A percentile compares a stretch with the other conserved stretches of the same genome.
Conservation (phyloP, 2,329 filamentous ascomycete genomes). For the Ophiostoma piceae region DNA sequence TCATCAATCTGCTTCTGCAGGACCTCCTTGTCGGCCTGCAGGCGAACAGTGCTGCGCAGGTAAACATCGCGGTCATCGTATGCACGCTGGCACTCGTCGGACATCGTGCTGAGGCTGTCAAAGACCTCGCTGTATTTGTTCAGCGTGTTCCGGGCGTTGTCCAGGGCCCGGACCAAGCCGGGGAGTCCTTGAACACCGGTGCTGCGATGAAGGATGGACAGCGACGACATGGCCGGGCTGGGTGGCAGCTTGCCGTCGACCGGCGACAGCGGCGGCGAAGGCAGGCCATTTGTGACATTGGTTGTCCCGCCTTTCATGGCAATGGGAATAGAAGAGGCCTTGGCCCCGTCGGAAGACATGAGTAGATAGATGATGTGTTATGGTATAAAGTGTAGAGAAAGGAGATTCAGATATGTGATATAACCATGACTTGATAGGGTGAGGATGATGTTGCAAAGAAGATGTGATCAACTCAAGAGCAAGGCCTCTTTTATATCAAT, state of each 20-base stretch:
- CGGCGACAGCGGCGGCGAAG: background rate
- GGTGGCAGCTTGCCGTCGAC: background rate
- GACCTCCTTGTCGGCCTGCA: background rate
- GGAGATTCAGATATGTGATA: background rate
- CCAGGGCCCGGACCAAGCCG: background rate
- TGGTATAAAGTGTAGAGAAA: background rate
- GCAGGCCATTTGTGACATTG: background rate
- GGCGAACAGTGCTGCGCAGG: background rate
- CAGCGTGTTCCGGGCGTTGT: background rate
- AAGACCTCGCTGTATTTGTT: background rate
- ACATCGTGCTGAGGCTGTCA: background rate
- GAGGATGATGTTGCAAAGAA: background rate
- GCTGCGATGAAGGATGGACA: background rate
- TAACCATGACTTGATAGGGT: background rate
- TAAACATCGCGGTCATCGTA: background rate
- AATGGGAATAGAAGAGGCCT: background rate
- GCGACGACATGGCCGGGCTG: background rate
- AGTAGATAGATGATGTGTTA: background rate
- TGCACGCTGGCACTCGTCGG: background rate
- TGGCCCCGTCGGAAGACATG: conserved; percentile 2
- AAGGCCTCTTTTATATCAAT: background rate
- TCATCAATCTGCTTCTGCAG: background rate
- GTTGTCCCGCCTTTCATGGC: background rate
- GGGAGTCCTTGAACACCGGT: background rate
- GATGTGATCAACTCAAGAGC: background rate